phyloP scores from a whole-genome alignment of 192 early-diverging fungal genomes.

The Glomus cerebriforme region DNA sequence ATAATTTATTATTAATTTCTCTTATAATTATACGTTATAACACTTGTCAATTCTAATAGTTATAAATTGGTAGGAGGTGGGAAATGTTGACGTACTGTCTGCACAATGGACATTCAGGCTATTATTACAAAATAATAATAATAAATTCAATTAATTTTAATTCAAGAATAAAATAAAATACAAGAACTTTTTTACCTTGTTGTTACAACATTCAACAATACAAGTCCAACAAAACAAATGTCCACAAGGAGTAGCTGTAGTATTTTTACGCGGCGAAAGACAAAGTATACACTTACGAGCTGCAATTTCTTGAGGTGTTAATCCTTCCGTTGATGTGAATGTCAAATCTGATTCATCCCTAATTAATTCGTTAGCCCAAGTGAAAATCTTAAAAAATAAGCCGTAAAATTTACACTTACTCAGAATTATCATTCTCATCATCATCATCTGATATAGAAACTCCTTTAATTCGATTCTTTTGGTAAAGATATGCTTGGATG shows the following conservation, averaged over 20 bases:
- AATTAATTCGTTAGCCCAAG: not conserved
- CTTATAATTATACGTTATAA: too few species aligned
- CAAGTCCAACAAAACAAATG: constrained; percentile 97
- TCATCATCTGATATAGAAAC: constrained; percentile 28
- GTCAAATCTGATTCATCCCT: constrained; percentile 14
- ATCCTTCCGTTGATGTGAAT: constrained; percentile 33
- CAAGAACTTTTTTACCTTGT: constrained; percentile 61
- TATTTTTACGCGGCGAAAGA: constrained; percentile 68
- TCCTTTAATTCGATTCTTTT: constrained; percentile 22
- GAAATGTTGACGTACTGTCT: constrained; percentile 76
- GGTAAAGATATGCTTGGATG: constrained; percentile 57
- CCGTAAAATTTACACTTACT: not conserved
- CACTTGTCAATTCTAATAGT: constrained; percentile 1
- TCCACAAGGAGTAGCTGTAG: constrained; percentile 89
- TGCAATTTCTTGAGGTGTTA: constrained; percentile 42
- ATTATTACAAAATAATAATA: constrained; percentile 27
- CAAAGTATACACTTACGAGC: constrained; percentile 85
- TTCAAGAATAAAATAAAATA: not conserved
- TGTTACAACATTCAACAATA: constrained; percentile 89
- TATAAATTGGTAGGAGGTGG: constrained; percentile 75
- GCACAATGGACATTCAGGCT: constrained; percentile 93
- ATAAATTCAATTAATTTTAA: not conserved
- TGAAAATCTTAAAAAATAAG: not conserved
- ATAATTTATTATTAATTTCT: too few species aligned
- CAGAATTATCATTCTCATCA: constrained; percentile 36